phyloP scores from a whole-genome alignment of 192 early-diverging fungal genomes.

The Coemansia erecta region DNA sequence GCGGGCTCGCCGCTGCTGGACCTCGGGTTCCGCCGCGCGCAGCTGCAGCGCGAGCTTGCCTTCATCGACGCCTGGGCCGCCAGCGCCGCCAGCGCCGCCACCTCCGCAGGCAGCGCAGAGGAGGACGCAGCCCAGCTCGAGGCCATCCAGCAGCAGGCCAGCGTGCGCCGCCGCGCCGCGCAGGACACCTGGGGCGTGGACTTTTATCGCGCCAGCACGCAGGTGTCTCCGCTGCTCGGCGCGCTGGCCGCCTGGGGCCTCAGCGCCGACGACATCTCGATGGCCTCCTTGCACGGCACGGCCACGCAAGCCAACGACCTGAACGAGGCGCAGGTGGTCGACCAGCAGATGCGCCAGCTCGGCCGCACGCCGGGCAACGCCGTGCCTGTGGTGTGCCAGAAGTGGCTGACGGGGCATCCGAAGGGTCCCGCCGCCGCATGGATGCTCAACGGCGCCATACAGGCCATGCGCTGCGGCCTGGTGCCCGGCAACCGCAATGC shows the following conservation, averaged over 20 bases:
- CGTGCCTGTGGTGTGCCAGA: conserved; percentile 82
- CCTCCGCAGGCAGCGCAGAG: too few relatives aligned
- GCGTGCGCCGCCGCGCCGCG: conserved; percentile 62
- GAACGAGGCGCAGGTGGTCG: conserved; percentile 86
- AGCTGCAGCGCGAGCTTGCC: conserved; percentile 56
- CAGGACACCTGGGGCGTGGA: conserved; percentile 73
- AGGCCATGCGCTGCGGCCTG: conserved; percentile 78
- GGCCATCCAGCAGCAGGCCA: background rate
- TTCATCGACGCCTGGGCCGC: conserved; percentile 21
- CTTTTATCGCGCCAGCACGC: conserved; percentile 72
- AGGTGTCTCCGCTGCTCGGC: conserved; percentile 81
- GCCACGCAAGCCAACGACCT: conserved; percentile 93
- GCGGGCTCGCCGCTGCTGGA: conserved; percentile 63
- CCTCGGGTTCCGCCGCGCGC: conserved; percentile 80
- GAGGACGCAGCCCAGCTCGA: background rate
- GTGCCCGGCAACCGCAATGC: conserved; percentile 92
- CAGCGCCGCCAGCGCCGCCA: background rate
- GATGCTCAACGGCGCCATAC: conserved; percentile 94
- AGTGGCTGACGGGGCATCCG: conserved; percentile 91
- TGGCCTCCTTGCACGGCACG: conserved; percentile 96
- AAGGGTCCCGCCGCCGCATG: conserved; percentile 96
- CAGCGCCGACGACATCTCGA: conserved; percentile 87
- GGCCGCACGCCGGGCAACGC: conserved; percentile 82
- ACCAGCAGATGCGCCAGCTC: conserved; percentile 82
- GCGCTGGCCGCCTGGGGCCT: conserved; percentile 86